These are phyloP conservation scores for Aurantiochytrium sp. DNA, from an alignment of 108 stramenopile species.

Conservation along the genomic window DNA sequence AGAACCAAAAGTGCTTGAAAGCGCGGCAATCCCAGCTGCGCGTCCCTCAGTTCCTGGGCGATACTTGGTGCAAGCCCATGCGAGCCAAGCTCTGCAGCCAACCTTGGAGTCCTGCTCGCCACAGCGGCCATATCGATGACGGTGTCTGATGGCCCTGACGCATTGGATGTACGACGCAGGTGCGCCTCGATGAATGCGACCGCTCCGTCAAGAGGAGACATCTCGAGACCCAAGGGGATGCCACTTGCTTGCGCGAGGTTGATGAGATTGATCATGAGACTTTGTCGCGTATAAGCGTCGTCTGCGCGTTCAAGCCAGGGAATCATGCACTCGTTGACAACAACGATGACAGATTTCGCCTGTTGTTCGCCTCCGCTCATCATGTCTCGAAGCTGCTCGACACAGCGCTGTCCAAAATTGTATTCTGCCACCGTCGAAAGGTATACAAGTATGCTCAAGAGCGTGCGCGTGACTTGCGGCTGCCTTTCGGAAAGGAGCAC, in stretches of 20 bases:
- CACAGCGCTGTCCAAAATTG: neutral
- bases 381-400: neutral
- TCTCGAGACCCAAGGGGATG: neutral
- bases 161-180: neutral
- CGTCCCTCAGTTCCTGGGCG: neutral
- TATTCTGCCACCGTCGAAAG: neutral
- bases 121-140: neutral
- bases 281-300: neutral
- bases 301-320: neutral
- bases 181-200: neutral
- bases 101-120: neutral
- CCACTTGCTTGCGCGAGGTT: neutral
- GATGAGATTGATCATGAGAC: neutral
- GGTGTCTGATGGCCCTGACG: neutral
- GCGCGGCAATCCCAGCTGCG: neutral
- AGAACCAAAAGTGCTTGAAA: neutral
- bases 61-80: neutral
- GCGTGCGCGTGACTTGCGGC: neutral
- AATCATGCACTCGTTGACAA: neutral
- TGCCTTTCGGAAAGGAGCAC: neutral
- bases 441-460: neutral
- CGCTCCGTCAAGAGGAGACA: neutral
- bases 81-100: neutral
- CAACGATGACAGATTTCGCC: neutral
- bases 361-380: neutral